These are phyloP conservation scores for Meira miltonrushii DNA, from an alignment of 1,284 basidiomycete species.

Conservation along the genomic window DNA sequence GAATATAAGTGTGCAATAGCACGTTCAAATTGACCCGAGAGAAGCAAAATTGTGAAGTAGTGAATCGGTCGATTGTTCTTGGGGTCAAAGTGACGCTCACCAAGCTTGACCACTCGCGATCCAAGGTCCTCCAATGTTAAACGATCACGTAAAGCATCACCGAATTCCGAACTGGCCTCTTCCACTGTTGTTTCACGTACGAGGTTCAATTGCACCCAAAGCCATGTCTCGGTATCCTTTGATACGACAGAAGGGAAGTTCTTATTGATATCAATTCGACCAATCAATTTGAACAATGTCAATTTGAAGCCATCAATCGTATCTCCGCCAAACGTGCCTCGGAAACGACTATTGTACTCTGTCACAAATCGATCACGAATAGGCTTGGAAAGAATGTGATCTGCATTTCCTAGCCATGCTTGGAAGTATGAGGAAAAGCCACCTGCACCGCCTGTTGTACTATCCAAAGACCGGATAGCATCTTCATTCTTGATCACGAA, in stretches of 20 bases:
- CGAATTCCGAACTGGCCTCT: neutral
- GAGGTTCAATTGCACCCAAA: conserved; percentile 92
- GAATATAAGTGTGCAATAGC: conserved; percentile 87
- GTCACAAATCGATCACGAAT: conserved; percentile 79
- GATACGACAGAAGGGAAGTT: conserved; percentile 79
- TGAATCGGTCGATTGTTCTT: conserved; percentile 62
- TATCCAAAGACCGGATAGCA: conserved; percentile 73
- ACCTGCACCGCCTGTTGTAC: conserved; percentile 53
- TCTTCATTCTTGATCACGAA: conserved; percentile 65
- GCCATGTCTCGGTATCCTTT: conserved; percentile 91
- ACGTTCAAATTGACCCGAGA: conserved; percentile 90
- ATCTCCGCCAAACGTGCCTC: conserved; percentile 61
- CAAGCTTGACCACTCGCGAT: conserved; percentile 67
- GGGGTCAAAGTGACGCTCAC: conserved; percentile 84
- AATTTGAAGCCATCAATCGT: conserved; percentile 82
- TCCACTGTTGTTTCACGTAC: conserved; percentile 54
- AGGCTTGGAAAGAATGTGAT: conserved; percentile 59
- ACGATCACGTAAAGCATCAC: conserved; percentile 48
- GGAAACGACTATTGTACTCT: conserved; percentile 84
- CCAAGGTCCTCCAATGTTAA: conserved; percentile 74
- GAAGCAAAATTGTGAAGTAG: conserved; percentile 84
- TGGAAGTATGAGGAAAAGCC: conserved; percentile 75
- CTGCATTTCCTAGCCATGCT: conserved; percentile 67
- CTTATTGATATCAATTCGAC: conserved; percentile 77
- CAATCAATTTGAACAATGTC: conserved; percentile 90